Percentiles rank a stretch among this genome's conserved stretches.
Evolutionary conservation across 2,329 filamentous ascomycete species (phyloP).

Genomic region (Cladophialophora carrionii): DNA sequence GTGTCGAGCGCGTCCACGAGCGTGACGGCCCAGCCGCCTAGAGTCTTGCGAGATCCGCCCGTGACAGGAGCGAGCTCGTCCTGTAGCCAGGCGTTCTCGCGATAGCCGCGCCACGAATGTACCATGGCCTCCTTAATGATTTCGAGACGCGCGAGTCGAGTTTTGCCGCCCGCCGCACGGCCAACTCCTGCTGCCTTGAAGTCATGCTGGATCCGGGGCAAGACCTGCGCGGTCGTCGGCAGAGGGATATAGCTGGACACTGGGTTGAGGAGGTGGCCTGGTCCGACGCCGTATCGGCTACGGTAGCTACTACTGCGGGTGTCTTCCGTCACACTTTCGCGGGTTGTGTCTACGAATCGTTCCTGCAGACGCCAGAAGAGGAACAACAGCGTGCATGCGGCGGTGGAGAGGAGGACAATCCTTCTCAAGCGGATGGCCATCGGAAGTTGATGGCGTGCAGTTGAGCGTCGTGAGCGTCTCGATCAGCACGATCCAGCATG

Average conservation of each 20-base stretch:
- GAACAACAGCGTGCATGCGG: constrained; percentile 2
- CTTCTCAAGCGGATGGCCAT: constrained; percentile 12
- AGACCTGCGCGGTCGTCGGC: constrained; percentile 18
- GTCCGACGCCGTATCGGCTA: neutral
- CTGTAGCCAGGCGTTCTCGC: constrained; percentile 63
- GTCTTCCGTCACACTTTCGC: neutral
- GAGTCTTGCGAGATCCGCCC: constrained; percentile 57
- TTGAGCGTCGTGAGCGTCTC: neutral
- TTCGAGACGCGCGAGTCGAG: constrained; percentile 42
- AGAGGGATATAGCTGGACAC: constrained; percentile 27
- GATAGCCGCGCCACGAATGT: constrained; percentile 65
- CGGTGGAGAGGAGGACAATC: neutral
- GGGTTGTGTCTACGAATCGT: neutral
- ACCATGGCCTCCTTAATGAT: constrained; percentile 57
- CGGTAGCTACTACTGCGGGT: neutral
- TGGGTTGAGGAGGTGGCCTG: constrained; percentile 19
- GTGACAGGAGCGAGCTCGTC: constrained; percentile 65
- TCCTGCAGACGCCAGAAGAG: constrained; percentile 14
- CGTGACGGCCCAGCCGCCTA: constrained; percentile 68
- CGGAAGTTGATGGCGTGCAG: neutral
- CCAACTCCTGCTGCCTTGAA: constrained; percentile 17
- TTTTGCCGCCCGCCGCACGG: constrained; percentile 1
- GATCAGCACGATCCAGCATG: neutral
- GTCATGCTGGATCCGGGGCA: constrained; percentile 34
- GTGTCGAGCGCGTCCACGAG: constrained; percentile 68